A percentile compares a stretch with the other conserved stretches of the same genome.
phyloP scores from a whole-genome alignment of 2,329 filamentous ascomycete species.

The Colletotrichum acutatum region DNA sequence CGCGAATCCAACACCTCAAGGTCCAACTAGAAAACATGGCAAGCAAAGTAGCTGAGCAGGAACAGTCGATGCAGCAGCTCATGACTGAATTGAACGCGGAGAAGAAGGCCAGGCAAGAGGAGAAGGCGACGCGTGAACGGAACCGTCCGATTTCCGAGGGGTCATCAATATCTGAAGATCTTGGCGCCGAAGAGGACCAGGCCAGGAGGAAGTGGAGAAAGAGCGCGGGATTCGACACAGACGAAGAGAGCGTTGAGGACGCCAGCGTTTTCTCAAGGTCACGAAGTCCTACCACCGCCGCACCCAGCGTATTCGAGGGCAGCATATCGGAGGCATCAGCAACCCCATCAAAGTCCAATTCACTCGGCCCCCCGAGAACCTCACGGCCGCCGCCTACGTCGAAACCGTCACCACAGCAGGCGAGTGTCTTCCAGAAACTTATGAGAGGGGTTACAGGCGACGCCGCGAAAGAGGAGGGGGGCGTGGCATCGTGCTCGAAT shows the following conservation, averaged over 20 bases:
- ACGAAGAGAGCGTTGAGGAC: conserved; percentile 60
- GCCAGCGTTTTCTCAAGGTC: conserved; percentile 71
- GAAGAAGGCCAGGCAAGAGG: conserved; percentile 56
- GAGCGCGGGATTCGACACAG: conserved; percentile 59
- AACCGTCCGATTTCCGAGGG: conserved; percentile 46
- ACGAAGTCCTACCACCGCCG: conserved; percentile 64
- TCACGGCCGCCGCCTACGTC: conserved; percentile 10
- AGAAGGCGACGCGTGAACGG: conserved; percentile 45
- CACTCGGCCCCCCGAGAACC: conserved; percentile 2
- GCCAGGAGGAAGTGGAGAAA: conserved; percentile 54
- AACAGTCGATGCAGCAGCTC: conserved; percentile 61
- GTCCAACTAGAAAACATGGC: conserved; percentile 71
- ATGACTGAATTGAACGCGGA: conserved; percentile 63
- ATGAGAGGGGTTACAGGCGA: conserved; percentile 55
- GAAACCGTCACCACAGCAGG: conserved; percentile 40
- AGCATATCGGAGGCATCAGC: conserved; percentile 34
- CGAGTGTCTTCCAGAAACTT: conserved; percentile 53
- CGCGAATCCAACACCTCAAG: conserved; percentile 64
- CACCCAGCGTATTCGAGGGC: conserved; percentile 47
- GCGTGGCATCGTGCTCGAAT: conserved; percentile 57
- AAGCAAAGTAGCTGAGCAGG: conserved; percentile 62
- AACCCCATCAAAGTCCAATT: conserved; percentile 37
- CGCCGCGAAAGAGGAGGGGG: conserved; percentile 40
- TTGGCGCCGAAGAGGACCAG: conserved; percentile 64
- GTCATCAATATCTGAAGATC: conserved; percentile 61